phyloP scores from a whole-genome alignment of 352 stramenopile species.

The Phytophthora meadii region DNA sequence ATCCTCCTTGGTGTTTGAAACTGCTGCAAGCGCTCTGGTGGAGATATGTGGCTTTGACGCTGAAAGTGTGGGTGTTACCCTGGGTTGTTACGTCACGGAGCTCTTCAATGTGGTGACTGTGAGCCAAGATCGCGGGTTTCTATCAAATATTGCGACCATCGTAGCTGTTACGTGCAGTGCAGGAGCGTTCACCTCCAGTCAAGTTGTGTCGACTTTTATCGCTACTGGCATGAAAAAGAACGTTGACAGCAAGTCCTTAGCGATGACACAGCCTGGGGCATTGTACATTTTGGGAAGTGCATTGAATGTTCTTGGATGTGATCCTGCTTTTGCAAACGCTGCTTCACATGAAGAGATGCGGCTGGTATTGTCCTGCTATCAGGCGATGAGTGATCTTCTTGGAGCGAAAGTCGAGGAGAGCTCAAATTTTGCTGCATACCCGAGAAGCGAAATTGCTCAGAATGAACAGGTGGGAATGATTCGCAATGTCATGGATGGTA shows the following conservation, averaged over 20 bases:
- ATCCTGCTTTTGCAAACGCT: constrained; percentile 1
- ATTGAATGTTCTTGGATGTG: constrained; percentile 32
- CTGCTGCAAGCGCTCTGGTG: constrained; percentile 44
- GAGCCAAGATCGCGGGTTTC: constrained; percentile 41
- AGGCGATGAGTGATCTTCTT: constrained; percentile 38
- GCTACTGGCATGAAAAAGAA: constrained; percentile 27
- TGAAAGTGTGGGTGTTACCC: constrained; percentile 31
- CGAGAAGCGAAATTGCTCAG: constrained; percentile 49
- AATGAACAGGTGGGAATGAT: constrained; percentile 47
- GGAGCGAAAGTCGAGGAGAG: constrained; percentile 31
- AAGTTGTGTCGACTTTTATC: constrained; percentile 34
- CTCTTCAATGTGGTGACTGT: constrained; percentile 32
- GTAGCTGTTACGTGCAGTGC: constrained; percentile 33
- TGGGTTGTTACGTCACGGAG: constrained; percentile 27
- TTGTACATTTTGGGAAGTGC: constrained; percentile 53
- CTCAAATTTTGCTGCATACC: constrained; percentile 44
- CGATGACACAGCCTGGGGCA: constrained; percentile 22
- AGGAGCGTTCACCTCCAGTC: constrained; percentile 16
- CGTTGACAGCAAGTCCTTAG: constrained; percentile 5
- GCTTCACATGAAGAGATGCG: constrained; percentile 29
- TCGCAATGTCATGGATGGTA: constrained; percentile 51
- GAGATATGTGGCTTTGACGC: constrained; percentile 42
- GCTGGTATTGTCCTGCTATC: constrained; percentile 35
- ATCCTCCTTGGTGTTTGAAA: constrained; percentile 37
- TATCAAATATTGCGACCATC: constrained; percentile 48